Evolutionary conservation across 352 stramenopile genomes (phyloP), one percentile per base, ranked within the genome.

Genomic region (Globisporangium recalcitrans): DNA sequence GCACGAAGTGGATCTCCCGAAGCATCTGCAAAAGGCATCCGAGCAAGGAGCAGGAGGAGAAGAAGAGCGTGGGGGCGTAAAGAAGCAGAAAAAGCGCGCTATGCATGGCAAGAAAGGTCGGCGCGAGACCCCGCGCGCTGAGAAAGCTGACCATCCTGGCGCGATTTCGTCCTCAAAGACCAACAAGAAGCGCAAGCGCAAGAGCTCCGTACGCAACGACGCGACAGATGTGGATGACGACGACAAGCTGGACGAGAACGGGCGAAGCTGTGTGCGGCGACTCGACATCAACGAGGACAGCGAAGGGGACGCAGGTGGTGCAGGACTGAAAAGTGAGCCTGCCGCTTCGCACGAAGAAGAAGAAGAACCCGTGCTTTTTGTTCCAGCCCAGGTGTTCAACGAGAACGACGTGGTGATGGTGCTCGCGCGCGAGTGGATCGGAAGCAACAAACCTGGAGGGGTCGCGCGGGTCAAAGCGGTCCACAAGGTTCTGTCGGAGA

Each of bases 361-460:
- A 61, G 59, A 61, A 4, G 13, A n/a, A n/a, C n/a, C n/a, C 5
- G 13, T 14, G 1, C 24, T 26, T 7, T 53, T 27, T 27, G 48
- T 32, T 34, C 48, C 48, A 14, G 36, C 48, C 7, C 60, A 62
- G 16, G 53, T 86, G 22, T 90, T 88, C 46, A 57, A 63, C 29
- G 74, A 84, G 40, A 75, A 80, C 4, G 75, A 88, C 51, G 70
- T 77, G 5, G 80, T 91, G 14, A 62, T 79, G 22, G 80, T 91
- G 11, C 58, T 80, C 6, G 52, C 69, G 10, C 82, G 82, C 21
- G 74, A 86, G 5, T 83, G 82, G 71, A 61, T 69, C 32, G 80
- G 80, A 4, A 76, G 70, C 32, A 92, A 92, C 62, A 92, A 92
- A 57, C 79, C 75, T 19, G 83, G 83, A 5, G 83, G 83, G 26